Conservation (phyloP, 495 filamentous ascomycete species). For the Hypoxylon crocopeplum region DNA sequence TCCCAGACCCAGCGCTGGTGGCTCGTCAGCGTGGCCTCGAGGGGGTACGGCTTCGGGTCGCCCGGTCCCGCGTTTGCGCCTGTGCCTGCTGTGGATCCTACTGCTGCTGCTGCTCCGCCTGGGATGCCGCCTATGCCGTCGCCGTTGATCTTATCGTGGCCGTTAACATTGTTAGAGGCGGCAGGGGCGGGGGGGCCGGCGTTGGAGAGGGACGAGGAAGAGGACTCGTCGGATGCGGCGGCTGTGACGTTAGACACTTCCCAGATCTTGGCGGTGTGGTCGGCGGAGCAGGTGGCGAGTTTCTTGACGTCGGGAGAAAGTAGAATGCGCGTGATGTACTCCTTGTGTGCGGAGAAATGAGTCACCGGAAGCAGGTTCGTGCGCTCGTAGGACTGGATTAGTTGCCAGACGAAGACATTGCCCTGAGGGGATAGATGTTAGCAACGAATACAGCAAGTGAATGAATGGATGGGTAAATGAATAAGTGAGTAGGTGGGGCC, state of each 20-base stretch:
- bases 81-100: not conserved
- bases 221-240: constrained; percentile 49
- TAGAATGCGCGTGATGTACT: constrained; percentile 94
- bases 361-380: constrained; percentile 91
- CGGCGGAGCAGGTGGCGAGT: constrained; percentile 94
- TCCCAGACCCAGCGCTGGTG: constrained; percentile 99
- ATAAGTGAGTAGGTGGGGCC: not conserved
- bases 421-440: constrained; percentile 61
- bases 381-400: constrained; percentile 80
- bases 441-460: not conserved
- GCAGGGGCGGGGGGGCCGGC: not conserved
- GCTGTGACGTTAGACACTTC: constrained; percentile 71
- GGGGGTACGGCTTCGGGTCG: constrained; percentile 65
- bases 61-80: not conserved
- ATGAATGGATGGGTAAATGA: not conserved
- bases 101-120: not conserved
- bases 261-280: constrained; percentile 99
- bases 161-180: constrained; percentile 19
- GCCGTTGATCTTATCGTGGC: constrained; percentile 9
- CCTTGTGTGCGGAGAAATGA: constrained; percentile 89
- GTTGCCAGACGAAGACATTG: constrained; percentile 95
- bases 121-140: constrained; percentile 3
- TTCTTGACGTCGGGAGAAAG: constrained; percentile 97
- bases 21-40: constrained; percentile 89
- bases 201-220: constrained; percentile 24